phyloP scores from a whole-genome alignment of 768 basidiomycete species.

The Agaricus subrufescens region DNA sequence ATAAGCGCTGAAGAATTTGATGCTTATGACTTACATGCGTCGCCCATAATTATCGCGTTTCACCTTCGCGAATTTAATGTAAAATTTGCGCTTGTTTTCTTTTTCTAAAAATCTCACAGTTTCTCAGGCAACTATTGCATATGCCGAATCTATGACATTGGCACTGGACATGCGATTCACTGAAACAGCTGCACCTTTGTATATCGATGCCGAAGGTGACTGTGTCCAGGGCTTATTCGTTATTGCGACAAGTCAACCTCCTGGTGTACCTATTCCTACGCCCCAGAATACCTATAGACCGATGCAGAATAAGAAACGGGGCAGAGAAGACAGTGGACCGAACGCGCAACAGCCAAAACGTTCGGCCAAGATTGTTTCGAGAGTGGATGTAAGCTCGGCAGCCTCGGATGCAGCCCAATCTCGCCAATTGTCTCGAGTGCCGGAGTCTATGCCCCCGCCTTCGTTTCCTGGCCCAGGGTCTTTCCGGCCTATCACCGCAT shows the following conservation, averaged over 20 bases:
- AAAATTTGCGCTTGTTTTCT: conserved; percentile 12
- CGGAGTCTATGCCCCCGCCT: conserved; percentile 39
- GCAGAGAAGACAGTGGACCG: conserved; percentile 32
- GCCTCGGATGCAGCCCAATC: conserved; percentile 12
- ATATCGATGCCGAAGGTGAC: conserved; percentile 72
- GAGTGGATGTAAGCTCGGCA: conserved; percentile 20
- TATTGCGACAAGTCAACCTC: conserved; percentile 69
- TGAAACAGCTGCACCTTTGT: conserved; percentile 68
- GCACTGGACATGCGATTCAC: conserved; percentile 73
- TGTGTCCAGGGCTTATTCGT: conserved; percentile 64
- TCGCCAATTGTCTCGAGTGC: conserved; percentile 19
- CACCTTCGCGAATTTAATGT: conserved; percentile 85
- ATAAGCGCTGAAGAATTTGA: conserved; percentile 83
- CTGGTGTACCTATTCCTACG: conserved; percentile 27
- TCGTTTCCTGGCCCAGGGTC: conserved; percentile 11
- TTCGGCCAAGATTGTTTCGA: conserved; percentile 47
- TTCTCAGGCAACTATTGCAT: conserved; percentile 72
- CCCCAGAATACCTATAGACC: conserved; percentile 20
- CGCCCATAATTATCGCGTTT: conserved; percentile 69
- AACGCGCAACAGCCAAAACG: conserved; percentile 45
- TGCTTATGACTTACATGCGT: conserved; percentile 57
- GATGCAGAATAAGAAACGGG: conserved; percentile 34
- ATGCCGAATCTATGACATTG: conserved; percentile 66
- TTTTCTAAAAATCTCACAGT: neutral
- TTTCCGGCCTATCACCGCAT: neutral